These are phyloP conservation scores for Apiosordaria backusii DNA, from an alignment of 495 filamentous ascomycete genomes.

Conservation along the genomic window DNA sequence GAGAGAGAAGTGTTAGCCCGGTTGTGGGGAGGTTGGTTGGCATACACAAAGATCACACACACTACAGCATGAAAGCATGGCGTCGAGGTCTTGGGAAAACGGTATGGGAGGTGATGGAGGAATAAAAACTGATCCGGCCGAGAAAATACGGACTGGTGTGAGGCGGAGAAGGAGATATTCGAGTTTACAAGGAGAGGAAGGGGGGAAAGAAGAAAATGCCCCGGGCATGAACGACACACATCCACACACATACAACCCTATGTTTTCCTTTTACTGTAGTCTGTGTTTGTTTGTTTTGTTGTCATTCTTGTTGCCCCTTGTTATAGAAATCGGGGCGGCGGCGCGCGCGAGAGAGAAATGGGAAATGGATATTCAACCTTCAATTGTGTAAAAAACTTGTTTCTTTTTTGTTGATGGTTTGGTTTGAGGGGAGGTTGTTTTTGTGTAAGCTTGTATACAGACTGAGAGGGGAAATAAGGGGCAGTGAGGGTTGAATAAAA, in stretches of 20 bases:
- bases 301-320: not conserved
- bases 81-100: conserved; percentile 9
- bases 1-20: not conserved
- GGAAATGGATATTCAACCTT: not conserved
- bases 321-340: not conserved
- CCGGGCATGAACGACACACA: conserved; percentile 2
- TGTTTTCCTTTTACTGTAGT: not conserved
- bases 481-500: not conserved
- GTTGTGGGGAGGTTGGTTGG: conserved; percentile 7
- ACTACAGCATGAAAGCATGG: not conserved
- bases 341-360: not conserved
- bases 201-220: not conserved
- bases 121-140: not conserved
- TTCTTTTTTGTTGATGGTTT: too few relatives aligned
- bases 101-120: not conserved
- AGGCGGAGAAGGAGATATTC: too few relatives aligned
- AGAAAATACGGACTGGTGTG: conserved; percentile 3
- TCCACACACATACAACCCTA: not conserved
- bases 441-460: not conserved
- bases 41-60: not conserved
- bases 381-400: not conserved
- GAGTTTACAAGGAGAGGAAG: not conserved
- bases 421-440: too few relatives aligned
- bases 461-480: not conserved
- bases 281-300: not conserved